A percentile compares a stretch with the other conserved stretches of the same genome.
Conservation (phyloP, 2,329 filamentous ascomycete genomes). For the Neospermospora avenae region DNA sequence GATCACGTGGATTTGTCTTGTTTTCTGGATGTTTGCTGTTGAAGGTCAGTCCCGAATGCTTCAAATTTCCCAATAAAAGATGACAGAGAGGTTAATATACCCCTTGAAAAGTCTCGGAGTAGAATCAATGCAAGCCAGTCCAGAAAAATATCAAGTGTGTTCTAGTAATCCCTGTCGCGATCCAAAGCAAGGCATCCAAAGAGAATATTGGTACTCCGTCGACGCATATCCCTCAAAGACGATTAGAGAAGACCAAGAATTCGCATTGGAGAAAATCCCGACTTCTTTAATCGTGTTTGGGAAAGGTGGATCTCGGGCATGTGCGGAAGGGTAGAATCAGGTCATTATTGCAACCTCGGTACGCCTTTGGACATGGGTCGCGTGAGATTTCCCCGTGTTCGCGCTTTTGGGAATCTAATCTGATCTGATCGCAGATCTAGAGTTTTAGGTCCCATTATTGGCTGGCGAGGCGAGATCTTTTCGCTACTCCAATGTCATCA, state of each 20-base stretch:
- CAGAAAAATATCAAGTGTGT: not conserved
- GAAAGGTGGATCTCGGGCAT: slow-evolving; percentile 8
- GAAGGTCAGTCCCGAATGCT: not conserved
- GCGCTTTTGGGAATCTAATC: slow-evolving; percentile 1
- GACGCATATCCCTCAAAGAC: not conserved
- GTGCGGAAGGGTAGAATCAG: slow-evolving; percentile 11
- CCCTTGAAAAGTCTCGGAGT: not conserved
- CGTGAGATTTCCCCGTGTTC: not conserved
- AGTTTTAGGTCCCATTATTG: too few species aligned
- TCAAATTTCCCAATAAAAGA: not conserved
- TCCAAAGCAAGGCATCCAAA: not conserved
- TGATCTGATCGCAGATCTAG: not conserved
- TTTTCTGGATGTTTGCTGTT: not conserved
- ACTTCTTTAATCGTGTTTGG: not conserved
- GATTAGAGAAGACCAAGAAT: not conserved
- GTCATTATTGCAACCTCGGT: slow-evolving; percentile 11
- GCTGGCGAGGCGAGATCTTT: too few species aligned
- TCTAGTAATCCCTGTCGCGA: not conserved
- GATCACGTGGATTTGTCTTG: not conserved
- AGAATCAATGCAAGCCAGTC: not conserved
- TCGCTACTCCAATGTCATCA: too few species aligned
- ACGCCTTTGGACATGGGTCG: not conserved
- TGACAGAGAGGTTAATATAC: not conserved
- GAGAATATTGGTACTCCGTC: not conserved
- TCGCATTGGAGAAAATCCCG: not conserved